Percentiles rank a stretch among this genome's conserved stretches.
Evolutionary conservation across 345 rosid genomes (phyloP).

Genomic region (Lumnitzera racemosa): DNA sequence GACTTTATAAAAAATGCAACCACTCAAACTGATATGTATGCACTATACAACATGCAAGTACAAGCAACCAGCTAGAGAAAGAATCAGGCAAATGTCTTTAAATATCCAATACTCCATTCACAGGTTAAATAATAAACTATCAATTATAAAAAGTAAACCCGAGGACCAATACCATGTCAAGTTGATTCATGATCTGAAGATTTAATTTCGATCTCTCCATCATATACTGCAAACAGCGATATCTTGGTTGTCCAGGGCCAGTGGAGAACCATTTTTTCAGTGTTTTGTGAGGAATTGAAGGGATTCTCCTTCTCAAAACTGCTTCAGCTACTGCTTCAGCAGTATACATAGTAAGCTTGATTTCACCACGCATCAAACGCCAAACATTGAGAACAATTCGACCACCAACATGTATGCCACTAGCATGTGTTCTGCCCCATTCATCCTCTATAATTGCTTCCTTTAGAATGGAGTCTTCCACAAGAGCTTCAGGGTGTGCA

Average conservation of each 20-base stretch:
- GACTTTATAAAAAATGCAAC: too few species aligned
- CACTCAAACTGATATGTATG: too few species aligned
- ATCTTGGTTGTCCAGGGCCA: constrained; percentile 71
- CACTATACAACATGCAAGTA: too few species aligned
- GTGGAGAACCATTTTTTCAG: constrained; percentile 75
- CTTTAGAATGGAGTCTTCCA: constrained; percentile 28
- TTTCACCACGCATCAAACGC: constrained; percentile 83
- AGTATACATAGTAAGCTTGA: constrained; percentile 77
- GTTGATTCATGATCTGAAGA: constrained; percentile 72
- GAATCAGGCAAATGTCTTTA: not conserved
- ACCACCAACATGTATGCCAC: constrained; percentile 96
- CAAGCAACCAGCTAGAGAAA: too few species aligned
- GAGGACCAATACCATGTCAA: constrained; percentile 63
- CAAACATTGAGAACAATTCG: constrained; percentile 85
- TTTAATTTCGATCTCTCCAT: constrained; percentile 65
- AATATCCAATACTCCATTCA: not conserved
- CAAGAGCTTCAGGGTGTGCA: constrained; percentile 27
- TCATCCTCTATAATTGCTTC: constrained; percentile 73
- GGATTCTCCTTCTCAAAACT: constrained; percentile 75
- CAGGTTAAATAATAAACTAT: not conserved
- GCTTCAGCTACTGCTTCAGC: constrained; percentile 79
- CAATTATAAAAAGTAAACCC: not conserved
- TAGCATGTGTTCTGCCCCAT: constrained; percentile 98
- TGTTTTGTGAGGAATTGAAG: constrained; percentile 53
- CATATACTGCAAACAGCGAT: constrained; percentile 73